Conservation (phyloP, 2,329 filamentous ascomycete species). For the Didymella lethalis region DNA sequence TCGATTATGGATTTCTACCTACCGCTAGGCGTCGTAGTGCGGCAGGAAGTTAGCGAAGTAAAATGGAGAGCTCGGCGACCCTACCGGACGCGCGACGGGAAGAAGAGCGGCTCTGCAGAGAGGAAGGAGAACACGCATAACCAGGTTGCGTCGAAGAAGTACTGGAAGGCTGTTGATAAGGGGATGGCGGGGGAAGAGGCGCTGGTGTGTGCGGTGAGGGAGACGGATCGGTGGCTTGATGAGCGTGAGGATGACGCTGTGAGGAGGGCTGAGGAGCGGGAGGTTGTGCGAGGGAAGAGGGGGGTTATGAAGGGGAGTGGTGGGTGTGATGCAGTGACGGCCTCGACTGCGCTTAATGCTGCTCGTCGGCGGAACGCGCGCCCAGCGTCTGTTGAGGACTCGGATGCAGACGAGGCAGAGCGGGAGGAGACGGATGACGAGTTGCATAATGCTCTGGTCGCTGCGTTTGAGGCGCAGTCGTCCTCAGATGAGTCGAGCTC, state of each 20-base stretch:
- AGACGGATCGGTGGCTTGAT: slow-evolving; percentile 30
- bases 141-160: slow-evolving; percentile 32
- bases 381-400: not conserved
- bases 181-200: slow-evolving; percentile 24
- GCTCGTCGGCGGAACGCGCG: not conserved
- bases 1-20: slow-evolving; percentile 40
- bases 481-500: slow-evolving; percentile 2
- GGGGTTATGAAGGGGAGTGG: not conserved
- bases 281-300: not conserved
- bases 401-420: not conserved
- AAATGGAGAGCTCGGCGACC: slow-evolving; percentile 32
- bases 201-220: slow-evolving; percentile 25
- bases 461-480: not conserved
- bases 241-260: slow-evolving; percentile 19
- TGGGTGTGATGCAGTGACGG: not conserved
- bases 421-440: not conserved
- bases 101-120: not conserved
- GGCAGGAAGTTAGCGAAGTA: slow-evolving; percentile 28
- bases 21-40: slow-evolving; percentile 24
- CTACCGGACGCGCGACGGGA: slow-evolving; percentile 22
- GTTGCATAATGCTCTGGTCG: not conserved
- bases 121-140: slow-evolving; percentile 28
- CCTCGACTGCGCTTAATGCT: slow-evolving; percentile 1
- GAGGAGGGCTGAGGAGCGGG: slow-evolving; percentile 1
- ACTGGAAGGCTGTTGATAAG: slow-evolving; percentile 27